Evolutionary conservation across 225 moss, liverwort and hornwort genomes (phyloP), one percentile per base, ranked within the genome.

Genomic region (Bryoerythrophyllum caledonicum): DNA sequence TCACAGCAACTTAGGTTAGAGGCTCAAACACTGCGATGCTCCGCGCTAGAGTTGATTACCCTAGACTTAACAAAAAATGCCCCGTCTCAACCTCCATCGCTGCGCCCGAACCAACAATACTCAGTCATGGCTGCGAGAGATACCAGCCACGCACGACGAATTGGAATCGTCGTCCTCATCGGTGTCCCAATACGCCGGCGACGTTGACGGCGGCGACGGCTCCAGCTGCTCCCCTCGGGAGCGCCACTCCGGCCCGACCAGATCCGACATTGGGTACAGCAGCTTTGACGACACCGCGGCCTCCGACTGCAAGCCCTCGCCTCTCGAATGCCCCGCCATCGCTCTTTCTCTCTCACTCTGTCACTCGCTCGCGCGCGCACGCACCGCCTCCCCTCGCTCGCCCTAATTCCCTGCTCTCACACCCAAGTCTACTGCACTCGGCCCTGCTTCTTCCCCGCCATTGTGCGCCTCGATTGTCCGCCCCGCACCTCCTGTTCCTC

Each of bases 161-260:
- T 90, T 92, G 65, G 87, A 85, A 78, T 94, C 94, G 74, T 96
- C 96, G 46, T 97, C 96, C 34, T 94, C 91, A 68, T 97, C 94
- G 3, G 94, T 94, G 86, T 97, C 96, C 94, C 96, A 97, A 81
- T 94, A 94, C 1, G 94, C 94, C 58, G 94, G 96, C 74, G 94
- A 94, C 35, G 94, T 97, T 35, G 96, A 94, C 41, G 96, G 96
- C 71, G 90, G 94, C 75, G 96, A 97, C 35, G 94, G 94, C 83
- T 97, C 96, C 76, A 94, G 90, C 86, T 97, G 94, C 85, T 97
- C 96, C 67, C 94, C 96, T 63, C 96, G 92, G 61, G 96, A 97
- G 54, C 94, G 88, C 96, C 96, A 97, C 87, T 97, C 96, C 17
- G 89, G 65, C 32, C 86, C 84, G 11, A 62, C 72, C 19, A 71